These are phyloP conservation scores for Diplodia scrobiculata DNA, from an alignment of 2,329 filamentous ascomycete genomes.

Conservation along the genomic window DNA sequence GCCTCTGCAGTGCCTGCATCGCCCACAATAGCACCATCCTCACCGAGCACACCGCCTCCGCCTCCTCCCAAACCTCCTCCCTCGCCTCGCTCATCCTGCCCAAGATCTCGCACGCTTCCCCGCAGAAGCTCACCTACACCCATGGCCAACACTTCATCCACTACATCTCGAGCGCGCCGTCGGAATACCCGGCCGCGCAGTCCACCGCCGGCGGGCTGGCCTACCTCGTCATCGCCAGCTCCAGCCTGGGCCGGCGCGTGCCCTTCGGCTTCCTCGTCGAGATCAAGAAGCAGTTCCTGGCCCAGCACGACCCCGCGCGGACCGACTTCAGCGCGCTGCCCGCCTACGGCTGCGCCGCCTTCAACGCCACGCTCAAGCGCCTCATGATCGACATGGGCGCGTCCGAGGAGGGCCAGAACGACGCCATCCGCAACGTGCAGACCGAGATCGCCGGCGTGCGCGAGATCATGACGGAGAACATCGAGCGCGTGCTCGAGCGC, in stretches of 20 bases:
- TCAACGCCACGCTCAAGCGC: conserved; percentile 75
- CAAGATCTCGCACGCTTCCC: conserved; percentile 78
- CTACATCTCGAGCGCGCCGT: conserved; percentile 84
- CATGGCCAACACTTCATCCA: conserved; percentile 92
- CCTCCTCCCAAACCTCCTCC: conserved; percentile 78
- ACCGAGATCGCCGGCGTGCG: conserved; percentile 89
- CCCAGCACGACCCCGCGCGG: conserved; percentile 63
- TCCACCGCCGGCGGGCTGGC: conserved; percentile 78
- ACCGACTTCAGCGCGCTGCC: conserved; percentile 78
- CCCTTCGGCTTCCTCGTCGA: conserved; percentile 91
- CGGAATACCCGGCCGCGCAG: conserved; percentile 57
- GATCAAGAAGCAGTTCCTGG: conserved; percentile 83
- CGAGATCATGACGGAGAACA: conserved; percentile 94
- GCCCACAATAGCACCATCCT: conserved; percentile 92
- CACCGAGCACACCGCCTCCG: conserved; percentile 84
- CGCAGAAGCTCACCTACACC: conserved; percentile 91
- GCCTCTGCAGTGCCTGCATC: conserved; percentile 74
- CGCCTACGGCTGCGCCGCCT: conserved; percentile 85
- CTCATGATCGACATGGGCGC: conserved; percentile 85
- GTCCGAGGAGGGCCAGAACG: conserved; percentile 70
- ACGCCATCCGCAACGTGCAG: conserved; percentile 81
- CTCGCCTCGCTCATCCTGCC: conserved; percentile 93
- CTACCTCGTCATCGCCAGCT: conserved; percentile 85
- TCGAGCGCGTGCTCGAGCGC: conserved; percentile 82
- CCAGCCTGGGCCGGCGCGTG: conserved; percentile 78